Evolutionary conservation across 2,329 filamentous ascomycete species (phyloP), one percentile per base, ranked within the genome.

Genomic region (Aureobasidium vineae): DNA sequence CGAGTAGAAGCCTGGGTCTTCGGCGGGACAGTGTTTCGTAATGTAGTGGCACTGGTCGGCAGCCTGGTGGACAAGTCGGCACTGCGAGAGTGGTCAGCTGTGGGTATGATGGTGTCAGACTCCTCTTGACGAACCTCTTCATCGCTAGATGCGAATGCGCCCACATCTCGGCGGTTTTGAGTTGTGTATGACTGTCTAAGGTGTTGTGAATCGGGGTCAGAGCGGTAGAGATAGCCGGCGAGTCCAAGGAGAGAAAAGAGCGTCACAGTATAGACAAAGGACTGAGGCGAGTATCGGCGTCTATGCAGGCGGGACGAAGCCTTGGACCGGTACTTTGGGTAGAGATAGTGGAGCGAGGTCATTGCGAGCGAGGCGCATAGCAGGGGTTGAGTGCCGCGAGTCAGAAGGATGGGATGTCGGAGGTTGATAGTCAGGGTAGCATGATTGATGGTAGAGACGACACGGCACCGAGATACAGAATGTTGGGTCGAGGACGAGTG

Each of bases 11-110:
- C 95, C 94, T 64, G 93, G 90, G 78, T 97, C 91, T 75, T 97
- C 92, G 73, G 96, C 92, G 40, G 85, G 82, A 77, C 95, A 99
- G 77, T 97, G 90, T 66, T 84, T 82, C 71, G 83, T 86, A 67
- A 98, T 87, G 78, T 95, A 98, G 71, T 88, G 87, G 81, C 95
- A 99, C 79, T 97, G 87, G 76, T 99, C 90, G 68, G 82, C 74
- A 63, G 63, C 52, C 56, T 85, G 79, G 77, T 95, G 91, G 65
- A 99, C 91, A 40, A 90, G 80, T 68, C 88, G 88, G 75, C 95
- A 99, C 81, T 93, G 69, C 23, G 38, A 56, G 1, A 7, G 10
- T 11, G 36, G 43, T 47, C 43, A 61, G 57, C 16, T 5, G 7
- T 6, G 3, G 5, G 10, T 8, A 36, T 6, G n/a, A 15, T 10